Conservation (phyloP, 768 basidiomycete genomes). For the Xerocomellus intermedius region DNA sequence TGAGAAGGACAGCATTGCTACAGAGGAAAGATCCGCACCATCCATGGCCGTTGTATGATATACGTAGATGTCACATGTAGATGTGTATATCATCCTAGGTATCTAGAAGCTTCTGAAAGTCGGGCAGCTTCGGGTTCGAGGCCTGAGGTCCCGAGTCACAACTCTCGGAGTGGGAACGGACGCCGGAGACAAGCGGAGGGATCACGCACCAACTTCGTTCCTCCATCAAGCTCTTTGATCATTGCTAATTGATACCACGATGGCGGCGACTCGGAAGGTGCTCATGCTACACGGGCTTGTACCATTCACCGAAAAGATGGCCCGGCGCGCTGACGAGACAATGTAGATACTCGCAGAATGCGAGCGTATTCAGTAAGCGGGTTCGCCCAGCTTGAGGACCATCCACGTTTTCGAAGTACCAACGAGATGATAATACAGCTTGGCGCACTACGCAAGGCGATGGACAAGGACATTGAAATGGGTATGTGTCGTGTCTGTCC, state of each 20-base stretch:
- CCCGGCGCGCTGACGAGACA: neutral
- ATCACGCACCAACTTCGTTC: neutral
- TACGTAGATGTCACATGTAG: neutral
- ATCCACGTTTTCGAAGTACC: neutral
- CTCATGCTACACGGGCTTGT: constrained; percentile 47
- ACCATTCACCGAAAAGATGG: neutral
- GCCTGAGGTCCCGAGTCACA: no score
- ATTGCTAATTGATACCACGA: constrained; percentile 1
- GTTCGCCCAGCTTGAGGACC: constrained; percentile 37
- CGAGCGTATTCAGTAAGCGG: constrained; percentile 65
- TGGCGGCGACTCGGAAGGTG: constrained; percentile 34
- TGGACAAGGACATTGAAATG: constrained; percentile 62
- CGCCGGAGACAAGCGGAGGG: no score
- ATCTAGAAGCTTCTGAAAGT: neutral
- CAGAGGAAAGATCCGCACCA: neutral
- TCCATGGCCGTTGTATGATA: constrained; percentile 2
- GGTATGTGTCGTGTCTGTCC: constrained; percentile 37
- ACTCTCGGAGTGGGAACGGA: neutral
- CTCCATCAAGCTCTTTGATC: neutral
- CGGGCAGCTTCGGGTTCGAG: neutral
- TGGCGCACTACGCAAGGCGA: constrained; percentile 70
- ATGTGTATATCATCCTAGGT: neutral
- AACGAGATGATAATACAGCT: constrained; percentile 40
- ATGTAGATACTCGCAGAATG: constrained; percentile 70
- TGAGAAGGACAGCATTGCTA: neutral